Evolutionary conservation across 192 early-diverging fungal genomes (phyloP).

Genomic region (Gaertneriomyces sp.): DNA sequence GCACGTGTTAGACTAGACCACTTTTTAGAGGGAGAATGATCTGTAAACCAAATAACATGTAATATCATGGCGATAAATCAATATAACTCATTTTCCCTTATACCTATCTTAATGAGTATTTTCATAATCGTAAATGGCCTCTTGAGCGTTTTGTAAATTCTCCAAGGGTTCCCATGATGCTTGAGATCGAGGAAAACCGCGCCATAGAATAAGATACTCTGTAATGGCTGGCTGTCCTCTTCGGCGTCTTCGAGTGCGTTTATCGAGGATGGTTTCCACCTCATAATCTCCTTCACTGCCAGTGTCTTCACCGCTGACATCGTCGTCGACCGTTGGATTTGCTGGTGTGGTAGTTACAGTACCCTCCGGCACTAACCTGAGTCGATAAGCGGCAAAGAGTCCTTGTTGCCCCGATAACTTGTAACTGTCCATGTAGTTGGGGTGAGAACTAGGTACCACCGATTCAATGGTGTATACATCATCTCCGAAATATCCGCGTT

Average conservation of each 20-base stretch:
- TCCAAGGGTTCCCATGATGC: conserved; percentile 6
- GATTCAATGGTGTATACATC: neutral
- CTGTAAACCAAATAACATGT: no score
- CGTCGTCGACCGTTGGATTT: neutral
- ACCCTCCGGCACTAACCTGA: conserved; percentile 1
- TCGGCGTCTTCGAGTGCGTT: neutral
- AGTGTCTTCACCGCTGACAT: neutral
- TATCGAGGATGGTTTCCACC: conserved; percentile 7
- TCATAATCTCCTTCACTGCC: conserved; percentile 2
- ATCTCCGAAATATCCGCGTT: conserved; percentile 4
- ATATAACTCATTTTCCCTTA: no score
- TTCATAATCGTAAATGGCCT: neutral
- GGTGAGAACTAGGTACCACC: neutral
- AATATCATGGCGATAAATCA: no score
- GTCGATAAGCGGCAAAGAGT: conserved; percentile 3
- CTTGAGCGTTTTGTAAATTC: neutral
- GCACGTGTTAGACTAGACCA: no score
- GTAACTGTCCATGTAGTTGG: conserved; percentile 1
- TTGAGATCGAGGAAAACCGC: neutral
- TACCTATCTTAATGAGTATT: conserved; percentile 2
- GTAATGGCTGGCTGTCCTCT: neutral
- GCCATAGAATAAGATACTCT: conserved; percentile 1
- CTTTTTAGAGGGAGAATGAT: no score
- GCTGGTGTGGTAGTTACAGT: neutral
- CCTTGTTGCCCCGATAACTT: conserved; percentile 1